These are phyloP conservation scores for Alternaria arbusti DNA, from an alignment of 2,329 filamentous ascomycete genomes.

Conservation along the genomic window DNA sequence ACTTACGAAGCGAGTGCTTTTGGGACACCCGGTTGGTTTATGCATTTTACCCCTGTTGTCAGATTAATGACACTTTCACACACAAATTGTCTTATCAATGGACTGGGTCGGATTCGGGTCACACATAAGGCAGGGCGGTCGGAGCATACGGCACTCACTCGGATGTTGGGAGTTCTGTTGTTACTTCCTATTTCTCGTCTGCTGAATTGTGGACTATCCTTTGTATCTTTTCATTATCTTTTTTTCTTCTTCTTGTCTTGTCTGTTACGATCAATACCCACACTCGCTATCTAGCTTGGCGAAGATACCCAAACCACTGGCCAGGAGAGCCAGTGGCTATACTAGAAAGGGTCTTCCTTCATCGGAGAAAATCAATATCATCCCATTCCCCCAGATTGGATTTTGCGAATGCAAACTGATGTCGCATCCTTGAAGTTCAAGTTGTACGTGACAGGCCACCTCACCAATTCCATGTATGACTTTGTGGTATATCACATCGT, in stretches of 20 bases:
- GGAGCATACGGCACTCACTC: conserved; percentile 24
- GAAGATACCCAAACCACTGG: conserved; percentile 27
- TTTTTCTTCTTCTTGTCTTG: conserved; percentile 7
- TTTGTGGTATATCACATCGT: background rate
- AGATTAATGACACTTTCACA: conserved; percentile 28
- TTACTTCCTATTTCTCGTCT: conserved; percentile 12
- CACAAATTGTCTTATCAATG: conserved; percentile 44
- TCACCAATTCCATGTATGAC: background rate
- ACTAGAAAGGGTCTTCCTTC: conserved; percentile 47
- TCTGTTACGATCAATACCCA: conserved; percentile 26
- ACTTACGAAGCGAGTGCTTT: conserved; percentile 50
- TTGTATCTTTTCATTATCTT: conserved; percentile 5
- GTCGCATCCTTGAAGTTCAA: background rate
- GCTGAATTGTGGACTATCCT: conserved; percentile 16
- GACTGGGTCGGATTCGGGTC: conserved; percentile 23
- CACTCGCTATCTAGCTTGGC: conserved; percentile 35
- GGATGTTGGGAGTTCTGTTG: conserved; percentile 6
- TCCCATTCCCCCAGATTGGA: background rate
- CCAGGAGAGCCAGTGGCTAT: conserved; percentile 28
- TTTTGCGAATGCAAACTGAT: background rate
- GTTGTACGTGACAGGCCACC: background rate
- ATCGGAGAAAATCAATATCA: conserved; percentile 44
- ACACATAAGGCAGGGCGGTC: conserved; percentile 31
- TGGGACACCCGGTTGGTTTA: conserved; percentile 33
- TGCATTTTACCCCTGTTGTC: conserved; percentile 42